Conservation (phyloP, 1,139 yeast species). For the Diutina scorzettiae region DNA sequence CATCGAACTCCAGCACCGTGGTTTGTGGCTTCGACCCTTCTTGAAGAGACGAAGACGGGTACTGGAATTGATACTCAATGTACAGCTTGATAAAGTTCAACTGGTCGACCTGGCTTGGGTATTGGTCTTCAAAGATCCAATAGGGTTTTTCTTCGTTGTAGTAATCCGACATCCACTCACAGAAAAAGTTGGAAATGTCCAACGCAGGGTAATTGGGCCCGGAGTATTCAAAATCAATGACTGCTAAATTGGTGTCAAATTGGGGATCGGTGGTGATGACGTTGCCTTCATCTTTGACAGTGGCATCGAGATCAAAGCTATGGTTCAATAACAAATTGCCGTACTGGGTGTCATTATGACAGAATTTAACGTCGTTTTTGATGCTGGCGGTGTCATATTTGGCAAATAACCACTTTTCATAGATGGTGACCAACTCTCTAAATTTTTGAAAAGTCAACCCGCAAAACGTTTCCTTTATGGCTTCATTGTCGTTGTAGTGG, state of each 20-base stretch:
- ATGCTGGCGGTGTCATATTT: slow-evolving; percentile 37
- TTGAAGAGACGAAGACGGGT: slow-evolving; percentile 23
- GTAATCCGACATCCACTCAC: slow-evolving; percentile 96
- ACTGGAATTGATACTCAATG: slow-evolving; percentile 40
- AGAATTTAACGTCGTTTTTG: slow-evolving; percentile 49
- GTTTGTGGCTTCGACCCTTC: slow-evolving; percentile 9
- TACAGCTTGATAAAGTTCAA: slow-evolving; percentile 65
- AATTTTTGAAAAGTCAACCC: slow-evolving; percentile 35
- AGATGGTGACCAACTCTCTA: slow-evolving; percentile 31
- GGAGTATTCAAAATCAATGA: slow-evolving; percentile 91
- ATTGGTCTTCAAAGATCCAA: slow-evolving; percentile 40
- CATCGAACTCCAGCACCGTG: slow-evolving; percentile 9
- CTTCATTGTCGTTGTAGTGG: slow-evolving; percentile 16
- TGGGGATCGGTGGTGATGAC: slow-evolving; percentile 19
- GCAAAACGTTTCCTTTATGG: slow-evolving; percentile 34
- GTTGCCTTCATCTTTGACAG: slow-evolving; percentile 10
- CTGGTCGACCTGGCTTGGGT: slow-evolving; percentile 59
- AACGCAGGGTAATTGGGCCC: slow-evolving; percentile 89
- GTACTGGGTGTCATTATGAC: slow-evolving; percentile 94
- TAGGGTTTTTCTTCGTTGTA: slow-evolving; percentile 55
- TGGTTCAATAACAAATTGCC: slow-evolving; percentile 64
- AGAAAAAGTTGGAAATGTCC: slow-evolving; percentile 80
- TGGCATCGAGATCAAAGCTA: slow-evolving; percentile 16
- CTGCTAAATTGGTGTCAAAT: slow-evolving; percentile 67
- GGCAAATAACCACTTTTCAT: slow-evolving; percentile 51